Evolutionary conservation across 176 grass and related monocot genomes (phyloP).

Genomic region (Eleusine indica): DNA sequence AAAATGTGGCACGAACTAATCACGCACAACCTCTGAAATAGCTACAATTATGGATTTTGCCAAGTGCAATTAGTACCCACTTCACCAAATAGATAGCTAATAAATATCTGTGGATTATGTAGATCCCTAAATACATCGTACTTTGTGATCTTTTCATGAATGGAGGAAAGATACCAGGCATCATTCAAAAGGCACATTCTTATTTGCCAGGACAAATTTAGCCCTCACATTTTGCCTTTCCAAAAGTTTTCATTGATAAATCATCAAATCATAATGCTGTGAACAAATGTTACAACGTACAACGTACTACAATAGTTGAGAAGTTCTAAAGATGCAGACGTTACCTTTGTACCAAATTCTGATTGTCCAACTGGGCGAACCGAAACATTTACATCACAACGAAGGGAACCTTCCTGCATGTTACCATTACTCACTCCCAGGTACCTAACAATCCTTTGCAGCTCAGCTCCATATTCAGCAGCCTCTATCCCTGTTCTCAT

Average conservation of each 20-base stretch:
- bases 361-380: slow-evolving; percentile 69
- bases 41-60: background rate
- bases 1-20: background rate
- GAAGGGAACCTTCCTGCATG: slow-evolving; percentile 97
- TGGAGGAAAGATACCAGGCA: background rate
- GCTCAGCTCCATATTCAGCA: slow-evolving; percentile 81
- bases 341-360: slow-evolving; percentile 95
- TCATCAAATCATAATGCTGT: background rate
- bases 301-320: slow-evolving; percentile 2
- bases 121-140: background rate
- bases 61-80: background rate
- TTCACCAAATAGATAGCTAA: background rate
- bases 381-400: slow-evolving; percentile 97
- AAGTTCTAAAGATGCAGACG: background rate
- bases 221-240: background rate
- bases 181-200: slow-evolving; percentile 1
- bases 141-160: background rate
- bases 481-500: slow-evolving; percentile 88
- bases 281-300: background rate
- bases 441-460: slow-evolving; percentile 86
- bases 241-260: slow-evolving; percentile 17
- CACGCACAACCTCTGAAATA: background rate
- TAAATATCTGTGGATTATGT: background rate
- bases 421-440: slow-evolving; percentile 94
- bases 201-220: slow-evolving; percentile 18